Conservation (phyloP, 176 grass and related monocot genomes). For the Luzula sylvatica region DNA sequence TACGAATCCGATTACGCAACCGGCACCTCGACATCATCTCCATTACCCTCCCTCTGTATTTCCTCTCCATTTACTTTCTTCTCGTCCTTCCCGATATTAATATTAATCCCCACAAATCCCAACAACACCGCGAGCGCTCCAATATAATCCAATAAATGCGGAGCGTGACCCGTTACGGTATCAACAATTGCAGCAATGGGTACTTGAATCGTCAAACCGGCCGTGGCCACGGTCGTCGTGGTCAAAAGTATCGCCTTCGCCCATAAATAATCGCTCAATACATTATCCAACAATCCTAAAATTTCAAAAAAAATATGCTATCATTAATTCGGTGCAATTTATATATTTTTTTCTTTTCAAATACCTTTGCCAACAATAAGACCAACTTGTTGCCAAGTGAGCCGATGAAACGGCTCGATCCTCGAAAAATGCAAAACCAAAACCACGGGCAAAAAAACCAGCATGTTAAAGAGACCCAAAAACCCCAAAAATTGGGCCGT, state of each 20-base stretch:
- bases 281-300: slow-evolving; percentile 91
- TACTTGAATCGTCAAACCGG: slow-evolving; percentile 86
- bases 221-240: slow-evolving; percentile 90
- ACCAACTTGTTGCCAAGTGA: slow-evolving; percentile 90
- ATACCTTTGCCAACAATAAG: slow-evolving; percentile 95
- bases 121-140: slow-evolving; percentile 75
- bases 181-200: slow-evolving; percentile 88
- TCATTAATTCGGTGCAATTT: background rate
- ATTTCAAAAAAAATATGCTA: background rate
- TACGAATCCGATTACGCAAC: too few species aligned
- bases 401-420: slow-evolving; percentile 72
- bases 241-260: slow-evolving; percentile 84
- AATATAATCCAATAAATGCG: slow-evolving; percentile 46
- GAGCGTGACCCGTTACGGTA: slow-evolving; percentile 65
- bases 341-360: background rate
- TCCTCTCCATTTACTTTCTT: background rate
- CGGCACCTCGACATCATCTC: slow-evolving; percentile 3
- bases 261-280: slow-evolving; percentile 92
- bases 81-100: slow-evolving; percentile 26
- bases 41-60: background rate
- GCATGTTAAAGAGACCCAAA: slow-evolving; percentile 74
- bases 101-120: slow-evolving; percentile 85
- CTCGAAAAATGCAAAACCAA: slow-evolving; percentile 73
- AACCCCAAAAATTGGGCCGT: slow-evolving; percentile 97
- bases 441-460: slow-evolving; percentile 81